A percentile compares a stretch with the other conserved stretches of the same genome.
Conservation (phyloP, 805 yeast species). For the Wickerhamomyces bisporus region DNA sequence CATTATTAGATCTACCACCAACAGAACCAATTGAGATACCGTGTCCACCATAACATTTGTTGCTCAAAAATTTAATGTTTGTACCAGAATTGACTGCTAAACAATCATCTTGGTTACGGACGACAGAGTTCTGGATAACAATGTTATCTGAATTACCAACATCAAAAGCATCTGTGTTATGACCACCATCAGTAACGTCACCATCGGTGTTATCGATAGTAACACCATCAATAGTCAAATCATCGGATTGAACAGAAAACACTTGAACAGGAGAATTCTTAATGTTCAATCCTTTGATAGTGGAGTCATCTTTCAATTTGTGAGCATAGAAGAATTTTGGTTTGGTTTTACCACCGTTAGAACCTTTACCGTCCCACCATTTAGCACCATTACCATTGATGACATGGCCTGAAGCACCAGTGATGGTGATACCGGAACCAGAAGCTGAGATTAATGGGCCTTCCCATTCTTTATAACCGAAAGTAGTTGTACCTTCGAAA, state of each 20-base stretch:
- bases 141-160: conserved; percentile 8
- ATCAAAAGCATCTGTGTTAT: conserved; percentile 18
- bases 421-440: conserved; percentile 12
- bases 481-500: conserved; percentile 14
- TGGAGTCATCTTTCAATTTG: conserved; percentile 4
- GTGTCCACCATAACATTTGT: conserved; percentile 15
- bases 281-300: conserved; percentile 10
- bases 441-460: conserved; percentile 14
- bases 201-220: conserved; percentile 11
- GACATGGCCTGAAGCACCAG: conserved; percentile 13
- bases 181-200: conserved; percentile 9
- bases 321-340: conserved; percentile 13
- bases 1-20: conserved; percentile 13
- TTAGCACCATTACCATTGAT: conserved; percentile 13
- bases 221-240: conserved; percentile 6
- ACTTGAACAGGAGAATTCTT: conserved; percentile 12
- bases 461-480: conserved; percentile 13
- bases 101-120: conserved; percentile 18
- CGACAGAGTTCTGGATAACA: conserved; percentile 7
- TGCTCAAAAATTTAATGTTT: conserved; percentile 9
- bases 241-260: conserved; percentile 6
- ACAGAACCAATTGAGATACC: conserved; percentile 18
- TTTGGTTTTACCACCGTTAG: conserved; percentile 12
- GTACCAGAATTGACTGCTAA: conserved; percentile 16
- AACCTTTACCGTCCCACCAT: conserved; percentile 18